Evolutionary conservation across 1,284 basidiomycete genomes (phyloP).

Genomic region (Tilletia indica): DNA sequence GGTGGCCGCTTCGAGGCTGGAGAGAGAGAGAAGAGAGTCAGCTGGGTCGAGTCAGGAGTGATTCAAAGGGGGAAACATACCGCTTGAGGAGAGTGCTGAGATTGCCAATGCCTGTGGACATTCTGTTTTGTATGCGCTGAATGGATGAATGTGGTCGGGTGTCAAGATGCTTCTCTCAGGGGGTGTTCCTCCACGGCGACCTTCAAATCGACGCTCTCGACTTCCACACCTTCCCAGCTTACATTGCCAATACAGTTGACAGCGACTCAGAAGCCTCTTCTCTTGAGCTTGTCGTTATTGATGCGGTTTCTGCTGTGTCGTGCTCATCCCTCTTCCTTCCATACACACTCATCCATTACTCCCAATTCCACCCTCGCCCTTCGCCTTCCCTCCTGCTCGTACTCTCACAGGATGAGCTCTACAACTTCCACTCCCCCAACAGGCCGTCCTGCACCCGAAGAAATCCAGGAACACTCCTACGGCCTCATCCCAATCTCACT

Average conservation of each 20-base stretch:
- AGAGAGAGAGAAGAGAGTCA: background rate
- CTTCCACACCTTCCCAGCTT: background rate
- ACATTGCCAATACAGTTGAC: no score
- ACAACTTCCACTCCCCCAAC: background rate
- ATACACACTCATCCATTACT: no score
- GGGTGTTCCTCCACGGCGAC: background rate
- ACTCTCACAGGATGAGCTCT: background rate
- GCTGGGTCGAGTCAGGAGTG: background rate
- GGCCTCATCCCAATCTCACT: background rate
- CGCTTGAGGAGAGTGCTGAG: constrained; percentile 52
- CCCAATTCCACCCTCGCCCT: no score
- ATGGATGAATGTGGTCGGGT: constrained; percentile 29
- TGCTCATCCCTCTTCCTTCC: no score
- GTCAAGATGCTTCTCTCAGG: background rate
- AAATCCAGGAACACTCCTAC: constrained; percentile 10
- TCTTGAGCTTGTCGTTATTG: no score
- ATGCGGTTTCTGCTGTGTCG: no score
- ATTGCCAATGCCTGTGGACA: constrained; percentile 44
- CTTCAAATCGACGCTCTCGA: background rate
- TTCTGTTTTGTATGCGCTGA: background rate
- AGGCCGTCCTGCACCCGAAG: background rate
- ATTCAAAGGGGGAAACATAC: constrained; percentile 23
- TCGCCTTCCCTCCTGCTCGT: no score
- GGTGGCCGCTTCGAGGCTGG: constrained; percentile 74
- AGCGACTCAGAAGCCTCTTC: no score